Evolutionary conservation across 345 rosid species (phyloP), one percentile per base, ranked within the genome.

Genomic region (Pugionium cornutum): DNA sequence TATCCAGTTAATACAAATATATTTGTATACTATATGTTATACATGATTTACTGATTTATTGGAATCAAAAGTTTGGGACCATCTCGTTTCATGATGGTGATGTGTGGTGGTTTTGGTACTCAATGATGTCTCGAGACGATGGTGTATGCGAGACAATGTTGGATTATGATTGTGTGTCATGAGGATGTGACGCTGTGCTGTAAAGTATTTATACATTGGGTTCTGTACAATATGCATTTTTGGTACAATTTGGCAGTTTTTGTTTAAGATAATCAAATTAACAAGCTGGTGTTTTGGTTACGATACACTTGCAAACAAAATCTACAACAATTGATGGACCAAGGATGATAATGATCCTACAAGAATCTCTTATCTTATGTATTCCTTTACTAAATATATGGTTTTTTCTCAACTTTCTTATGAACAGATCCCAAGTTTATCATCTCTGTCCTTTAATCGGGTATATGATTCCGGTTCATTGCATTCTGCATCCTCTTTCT

Each of bases 401-500:
- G 18, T 18, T 58, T 62, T 52, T 54, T 37, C 54, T 62, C 75
- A 62, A 46, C 4, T 49, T 64, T 71, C 67, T 56, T 64, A 71
- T 64, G 9, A 56, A 64, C 52, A 71, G 34, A 39, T 54, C 31
- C 51, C 18, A 43, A 28, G 30, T 62, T 70, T 45, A 61, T 36
- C 41, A 61, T 36, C 41, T 40, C 36, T 40, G 50, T 41, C 2
- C 11, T 58, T 10, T 58, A 40, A 58, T 31, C 9, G 42, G 70
- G 36, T 26, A 53, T 39, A 54, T 25, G 55, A 27, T 9, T 48
- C 54, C 36, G 28, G 50, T 25, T 54, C 61, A 88, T 62, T 82
- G 95, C 76, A 86, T 48, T 50, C 83, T 76, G 81, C 91, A 83
- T 43, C 90, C 89, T 59, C 82, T 84, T 66, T 86, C 88, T 71